Conservation (phyloP, 805 yeast species). For the Millerozyma miso region DNA sequence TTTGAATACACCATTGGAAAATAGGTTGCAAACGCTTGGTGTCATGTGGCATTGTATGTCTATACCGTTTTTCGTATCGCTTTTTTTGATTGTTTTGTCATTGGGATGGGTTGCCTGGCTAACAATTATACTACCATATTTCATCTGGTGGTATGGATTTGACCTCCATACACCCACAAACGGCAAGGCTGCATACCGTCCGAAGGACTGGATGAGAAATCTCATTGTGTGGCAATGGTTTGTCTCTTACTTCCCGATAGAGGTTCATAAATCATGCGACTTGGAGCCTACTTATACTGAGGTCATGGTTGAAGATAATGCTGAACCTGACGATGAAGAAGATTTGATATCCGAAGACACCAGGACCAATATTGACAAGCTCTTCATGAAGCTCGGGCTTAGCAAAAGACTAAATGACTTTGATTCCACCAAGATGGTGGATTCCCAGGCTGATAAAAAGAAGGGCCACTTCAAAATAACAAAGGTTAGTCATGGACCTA, state of each 20-base stretch:
- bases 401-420: constrained; percentile 33
- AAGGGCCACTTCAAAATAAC: constrained; percentile 13
- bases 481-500: constrained; percentile 52
- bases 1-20: constrained; percentile 47
- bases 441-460: constrained; percentile 7
- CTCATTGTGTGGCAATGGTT: constrained; percentile 65
- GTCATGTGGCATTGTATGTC: constrained; percentile 72
- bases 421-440: constrained; percentile 10
- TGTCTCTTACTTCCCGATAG: constrained; percentile 76
- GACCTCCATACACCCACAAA: constrained; percentile 69
- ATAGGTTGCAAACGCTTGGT: constrained; percentile 63
- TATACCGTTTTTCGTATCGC: constrained; percentile 53
- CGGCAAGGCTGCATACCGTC: constrained; percentile 62
- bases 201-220: constrained; percentile 54
- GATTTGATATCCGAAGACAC: constrained; percentile 38
- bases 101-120: constrained; percentile 68
- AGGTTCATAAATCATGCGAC: constrained; percentile 60
- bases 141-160: constrained; percentile 47
- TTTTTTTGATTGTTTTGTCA: constrained; percentile 48
- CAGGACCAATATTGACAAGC: constrained; percentile 29
- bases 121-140: constrained; percentile 55
- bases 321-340: constrained; percentile 35
- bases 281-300: constrained; percentile 68
- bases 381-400: constrained; percentile 34
- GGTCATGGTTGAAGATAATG: constrained; percentile 19